phyloP scores from a whole-genome alignment of 2,329 filamentous ascomycete species.

The Mycocentrospora acerina region DNA sequence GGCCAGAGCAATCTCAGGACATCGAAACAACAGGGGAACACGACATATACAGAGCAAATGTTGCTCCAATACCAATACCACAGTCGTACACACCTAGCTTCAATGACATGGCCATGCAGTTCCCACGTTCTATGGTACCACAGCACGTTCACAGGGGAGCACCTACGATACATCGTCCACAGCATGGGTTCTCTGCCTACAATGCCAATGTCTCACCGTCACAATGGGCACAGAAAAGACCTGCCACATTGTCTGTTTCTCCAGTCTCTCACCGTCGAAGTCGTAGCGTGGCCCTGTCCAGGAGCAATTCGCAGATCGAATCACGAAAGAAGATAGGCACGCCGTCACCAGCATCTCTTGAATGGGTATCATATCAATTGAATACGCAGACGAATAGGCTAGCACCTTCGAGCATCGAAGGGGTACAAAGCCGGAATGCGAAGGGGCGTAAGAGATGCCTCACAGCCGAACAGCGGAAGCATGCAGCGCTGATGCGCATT shows the following conservation, averaged over 20 bases:
- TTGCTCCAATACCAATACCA: conserved; percentile 34
- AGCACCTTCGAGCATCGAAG: conserved; percentile 32
- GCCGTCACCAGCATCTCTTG: conserved; percentile 31
- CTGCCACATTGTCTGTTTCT: conserved; percentile 29
- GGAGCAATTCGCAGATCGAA: conserved; percentile 26
- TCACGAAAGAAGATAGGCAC: conserved; percentile 24
- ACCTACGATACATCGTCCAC: conserved; percentile 32
- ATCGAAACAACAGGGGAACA: conserved; percentile 32
- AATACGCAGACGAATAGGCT: conserved; percentile 33
- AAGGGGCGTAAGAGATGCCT: conserved; percentile 37
- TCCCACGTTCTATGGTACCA: conserved; percentile 12
- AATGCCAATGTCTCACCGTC: conserved; percentile 9
- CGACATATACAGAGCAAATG: conserved; percentile 20
- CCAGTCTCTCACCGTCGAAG: conserved; percentile 23
- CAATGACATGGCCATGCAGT: conserved; percentile 12
- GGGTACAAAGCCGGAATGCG: conserved; percentile 24
- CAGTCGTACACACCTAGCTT: conserved; percentile 18
- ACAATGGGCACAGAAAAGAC: conserved; percentile 16
- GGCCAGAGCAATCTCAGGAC: conserved; percentile 31
- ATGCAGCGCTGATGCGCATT: conserved; percentile 41
- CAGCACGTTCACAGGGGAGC: conserved; percentile 22
- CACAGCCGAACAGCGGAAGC: conserved; percentile 34
- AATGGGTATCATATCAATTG: conserved; percentile 39
- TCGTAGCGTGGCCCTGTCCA: conserved; percentile 24
- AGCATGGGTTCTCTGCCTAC: conserved; percentile 13